Conservation (phyloP, 371 early-diverging fungal genomes). For the Mortierella sp. region DNA sequence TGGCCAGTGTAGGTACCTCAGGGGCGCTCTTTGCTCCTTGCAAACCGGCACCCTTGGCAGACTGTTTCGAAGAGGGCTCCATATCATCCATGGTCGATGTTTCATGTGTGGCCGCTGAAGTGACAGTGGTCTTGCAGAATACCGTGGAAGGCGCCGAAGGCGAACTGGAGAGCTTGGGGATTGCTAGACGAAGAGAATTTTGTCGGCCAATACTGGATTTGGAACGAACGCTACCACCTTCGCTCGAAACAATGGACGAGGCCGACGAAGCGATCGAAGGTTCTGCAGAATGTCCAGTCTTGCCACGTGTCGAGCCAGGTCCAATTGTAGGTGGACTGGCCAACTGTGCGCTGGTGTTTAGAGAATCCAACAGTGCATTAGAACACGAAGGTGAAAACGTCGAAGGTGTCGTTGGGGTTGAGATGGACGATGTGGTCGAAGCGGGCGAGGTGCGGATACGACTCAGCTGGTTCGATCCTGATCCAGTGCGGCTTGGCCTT, state of each 20-base stretch:
- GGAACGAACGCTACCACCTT: conserved; percentile 30
- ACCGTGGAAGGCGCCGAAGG: conserved; percentile 51
- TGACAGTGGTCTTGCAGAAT: conserved; percentile 48
- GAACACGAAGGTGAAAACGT: conserved; percentile 42
- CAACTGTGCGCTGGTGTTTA: conserved; percentile 38
- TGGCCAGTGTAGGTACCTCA: conserved; percentile 20
- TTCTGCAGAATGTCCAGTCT: background rate
- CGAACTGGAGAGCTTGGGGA: conserved; percentile 34
- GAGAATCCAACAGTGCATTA: conserved; percentile 36
- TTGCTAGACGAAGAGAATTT: conserved; percentile 17
- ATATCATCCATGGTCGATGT: conserved; percentile 23
- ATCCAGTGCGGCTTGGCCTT: conserved; percentile 14
- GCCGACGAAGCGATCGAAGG: background rate
- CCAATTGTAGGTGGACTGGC: conserved; percentile 17
- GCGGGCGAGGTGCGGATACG: conserved; percentile 44
- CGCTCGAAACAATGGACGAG: conserved; percentile 19
- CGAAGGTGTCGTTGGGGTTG: conserved; percentile 51
- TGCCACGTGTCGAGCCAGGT: background rate
- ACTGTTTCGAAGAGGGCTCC: conserved; percentile 24
- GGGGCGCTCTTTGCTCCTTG: conserved; percentile 20
- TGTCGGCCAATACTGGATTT: conserved; percentile 18
- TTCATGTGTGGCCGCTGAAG: conserved; percentile 29
- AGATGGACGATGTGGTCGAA: conserved; percentile 43
- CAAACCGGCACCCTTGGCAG: conserved; percentile 8
- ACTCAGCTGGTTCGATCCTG: conserved; percentile 10